Conservation (phyloP, 139 green algal species). For the Volvox africanus region DNA sequence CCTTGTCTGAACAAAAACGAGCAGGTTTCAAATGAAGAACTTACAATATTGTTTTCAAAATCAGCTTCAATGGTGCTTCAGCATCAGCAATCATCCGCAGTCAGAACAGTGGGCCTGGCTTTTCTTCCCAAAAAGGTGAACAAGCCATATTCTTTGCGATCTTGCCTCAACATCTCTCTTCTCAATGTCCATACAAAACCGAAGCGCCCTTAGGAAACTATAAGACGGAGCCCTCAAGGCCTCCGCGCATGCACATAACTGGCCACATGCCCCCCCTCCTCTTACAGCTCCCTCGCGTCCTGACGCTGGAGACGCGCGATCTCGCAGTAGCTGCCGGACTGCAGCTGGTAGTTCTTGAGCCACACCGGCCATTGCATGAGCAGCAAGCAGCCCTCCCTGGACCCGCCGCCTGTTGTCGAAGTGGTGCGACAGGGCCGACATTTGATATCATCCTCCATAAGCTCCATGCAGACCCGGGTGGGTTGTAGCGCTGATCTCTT, state of each 20-base stretch:
- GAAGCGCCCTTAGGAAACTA: no score
- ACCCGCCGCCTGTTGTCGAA: background rate
- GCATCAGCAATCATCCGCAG: no score
- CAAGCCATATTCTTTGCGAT: no score
- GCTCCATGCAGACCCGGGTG: slow-evolving; percentile 22
- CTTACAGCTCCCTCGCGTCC: slow-evolving; percentile 7
- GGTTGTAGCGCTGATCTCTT: no score
- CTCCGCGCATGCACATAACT: background rate
- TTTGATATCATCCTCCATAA: slow-evolving; percentile 25
- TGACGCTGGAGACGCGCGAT: background rate
- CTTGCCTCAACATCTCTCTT: no score
- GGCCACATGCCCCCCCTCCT: background rate
- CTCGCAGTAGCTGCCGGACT: background rate
- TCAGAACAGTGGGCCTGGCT: slow-evolving; percentile 2
- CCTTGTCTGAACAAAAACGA: no score
- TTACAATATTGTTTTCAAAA: no score
- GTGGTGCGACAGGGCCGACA: background rate
- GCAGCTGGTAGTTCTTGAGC: background rate
- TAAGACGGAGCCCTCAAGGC: no score
- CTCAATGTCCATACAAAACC: no score
- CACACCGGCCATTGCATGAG: background rate
- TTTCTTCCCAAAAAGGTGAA: slow-evolving; percentile 23
- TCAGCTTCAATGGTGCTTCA: no score
- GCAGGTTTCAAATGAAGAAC: no score
- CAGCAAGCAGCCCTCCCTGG: background rate